phyloP scores from a whole-genome alignment of 345 rosid species.

The Physaria fendleri region DNA sequence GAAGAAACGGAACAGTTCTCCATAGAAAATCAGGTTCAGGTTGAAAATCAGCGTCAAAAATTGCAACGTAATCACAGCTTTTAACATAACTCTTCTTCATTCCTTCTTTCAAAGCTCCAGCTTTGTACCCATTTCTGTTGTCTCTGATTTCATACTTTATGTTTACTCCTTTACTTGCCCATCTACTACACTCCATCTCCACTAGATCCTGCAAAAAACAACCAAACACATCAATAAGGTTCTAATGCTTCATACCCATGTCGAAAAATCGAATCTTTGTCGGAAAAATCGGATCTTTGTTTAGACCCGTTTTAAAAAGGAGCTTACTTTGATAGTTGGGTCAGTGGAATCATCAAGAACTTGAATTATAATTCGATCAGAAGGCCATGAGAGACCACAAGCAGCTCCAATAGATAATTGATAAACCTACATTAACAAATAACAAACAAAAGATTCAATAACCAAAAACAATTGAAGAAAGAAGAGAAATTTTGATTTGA shows the following conservation, averaged over 20 bases:
- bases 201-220: slow-evolving; percentile 54
- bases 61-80: slow-evolving; percentile 76
- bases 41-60: slow-evolving; percentile 96
- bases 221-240: background rate
- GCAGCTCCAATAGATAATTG: slow-evolving; percentile 92
- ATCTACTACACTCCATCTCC: slow-evolving; percentile 81
- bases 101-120: slow-evolving; percentile 92
- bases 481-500: background rate
- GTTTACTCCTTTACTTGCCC: slow-evolving; percentile 97
- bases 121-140: slow-evolving; percentile 81
- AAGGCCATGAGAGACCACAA: slow-evolving; percentile 96
- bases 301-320: background rate
- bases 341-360: slow-evolving; percentile 97
- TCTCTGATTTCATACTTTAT: slow-evolving; percentile 82
- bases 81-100: slow-evolving; percentile 85
- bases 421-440: slow-evolving; percentile 44
- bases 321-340: slow-evolving; percentile 64
- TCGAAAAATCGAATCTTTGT: background rate
- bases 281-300: background rate
- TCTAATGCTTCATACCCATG: background rate
- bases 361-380: slow-evolving; percentile 79
- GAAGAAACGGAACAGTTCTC: slow-evolving; percentile 78
- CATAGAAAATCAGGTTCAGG: slow-evolving; percentile 89
- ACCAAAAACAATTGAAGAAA: background rate
- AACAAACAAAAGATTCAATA: background rate